Base-by-base conservation (phyloP, 495 filamentous ascomycete genomes). In the Aspergillus cristatus region DNA sequence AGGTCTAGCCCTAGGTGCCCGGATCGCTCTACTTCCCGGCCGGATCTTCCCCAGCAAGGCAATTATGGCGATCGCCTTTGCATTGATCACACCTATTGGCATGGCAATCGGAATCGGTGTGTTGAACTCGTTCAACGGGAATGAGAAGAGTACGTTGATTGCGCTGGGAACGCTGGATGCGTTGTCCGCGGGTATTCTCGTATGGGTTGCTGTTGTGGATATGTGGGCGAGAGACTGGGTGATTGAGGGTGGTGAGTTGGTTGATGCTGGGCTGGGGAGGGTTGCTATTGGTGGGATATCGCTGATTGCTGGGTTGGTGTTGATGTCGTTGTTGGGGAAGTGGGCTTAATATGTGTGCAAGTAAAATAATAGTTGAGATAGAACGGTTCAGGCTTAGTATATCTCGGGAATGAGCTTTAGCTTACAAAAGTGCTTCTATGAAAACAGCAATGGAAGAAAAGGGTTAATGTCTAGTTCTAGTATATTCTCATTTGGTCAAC, bases 1-100 rank as follows among this genome's bases (percentile, higher is more conserved):
- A 56, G 82, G 82, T 14, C 63, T 87, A 4, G 82, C 82, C 6
- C 72, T 87, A 2, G 82, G 82, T 25, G 76, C 76, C 10, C 76
- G 82, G 17, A 87, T 87, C 35, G 81, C 82, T 41, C 67, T 82
- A 8, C 70, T 88, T 6, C 70, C 84, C 1, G 84, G 55, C 0
- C 41, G 46, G 1, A 38, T 47, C 2, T 57, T 58, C 14, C 60
- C 61, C 28, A 53, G 43, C n/a, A 67, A 67, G 18, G 63, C 52
- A 1, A 24, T 60, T 1, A 63, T 70, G 45, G 62, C 55, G 20
- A 28, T 18, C 10, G 48, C 46, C 0, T 70, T 67, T 35, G 56
- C 63, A 4, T 37, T 70, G 3, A 63, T 67, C 22, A 68, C 66
- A 1, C 66, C 66, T 1, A 54, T 70, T 18, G 55, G 63, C 3